Percentiles rank a stretch among this genome's conserved stretches.
Conservation (phyloP, 257 asterid genomes). For the Penstemon davidsonii region DNA sequence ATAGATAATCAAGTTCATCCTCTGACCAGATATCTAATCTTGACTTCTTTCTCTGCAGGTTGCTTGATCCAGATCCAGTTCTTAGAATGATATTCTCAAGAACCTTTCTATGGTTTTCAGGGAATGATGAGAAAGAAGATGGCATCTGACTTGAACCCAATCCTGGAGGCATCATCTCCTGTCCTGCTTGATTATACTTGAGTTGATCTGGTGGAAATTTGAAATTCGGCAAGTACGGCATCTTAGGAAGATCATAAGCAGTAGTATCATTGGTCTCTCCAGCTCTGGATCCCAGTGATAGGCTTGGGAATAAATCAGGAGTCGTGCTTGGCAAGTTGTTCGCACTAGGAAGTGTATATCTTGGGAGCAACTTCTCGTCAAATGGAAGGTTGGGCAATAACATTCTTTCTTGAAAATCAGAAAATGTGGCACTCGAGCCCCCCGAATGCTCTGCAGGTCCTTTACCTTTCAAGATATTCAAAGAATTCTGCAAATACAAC, state of each 20-base stretch:
- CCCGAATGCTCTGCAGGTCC: constrained; percentile 50
- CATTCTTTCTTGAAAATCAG: constrained; percentile 73
- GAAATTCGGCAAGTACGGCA: constrained; percentile 73
- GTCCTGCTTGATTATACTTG: constrained; percentile 57
- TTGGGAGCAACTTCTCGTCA: constrained; percentile 67
- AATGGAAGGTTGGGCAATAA: constrained; percentile 68
- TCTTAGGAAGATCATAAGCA: constrained; percentile 48
- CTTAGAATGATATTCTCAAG: constrained; percentile 72
- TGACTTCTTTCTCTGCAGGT: constrained; percentile 47
- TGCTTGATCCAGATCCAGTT: constrained; percentile 73
- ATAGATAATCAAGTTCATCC: constrained; percentile 91
- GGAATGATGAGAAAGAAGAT: constrained; percentile 62
- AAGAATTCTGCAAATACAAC: constrained; percentile 54
- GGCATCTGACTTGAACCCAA: constrained; percentile 60
- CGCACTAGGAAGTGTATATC: constrained; percentile 55
- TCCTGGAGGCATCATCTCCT: constrained; percentile 47
- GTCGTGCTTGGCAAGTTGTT: constrained; percentile 41
- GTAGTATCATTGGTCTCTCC: constrained; percentile 42
- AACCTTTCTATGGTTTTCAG: constrained; percentile 82
- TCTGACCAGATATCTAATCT: constrained; percentile 82
- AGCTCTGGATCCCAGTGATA: constrained; percentile 75
- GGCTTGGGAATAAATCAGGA: constrained; percentile 63
- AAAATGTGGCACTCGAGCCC: constrained; percentile 42
- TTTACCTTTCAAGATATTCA: constrained; percentile 54
- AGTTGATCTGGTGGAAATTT: constrained; percentile 56